These are phyloP conservation scores for Fraxinus greggii DNA, from an alignment of 305 asterid species.

Conservation along the genomic window DNA sequence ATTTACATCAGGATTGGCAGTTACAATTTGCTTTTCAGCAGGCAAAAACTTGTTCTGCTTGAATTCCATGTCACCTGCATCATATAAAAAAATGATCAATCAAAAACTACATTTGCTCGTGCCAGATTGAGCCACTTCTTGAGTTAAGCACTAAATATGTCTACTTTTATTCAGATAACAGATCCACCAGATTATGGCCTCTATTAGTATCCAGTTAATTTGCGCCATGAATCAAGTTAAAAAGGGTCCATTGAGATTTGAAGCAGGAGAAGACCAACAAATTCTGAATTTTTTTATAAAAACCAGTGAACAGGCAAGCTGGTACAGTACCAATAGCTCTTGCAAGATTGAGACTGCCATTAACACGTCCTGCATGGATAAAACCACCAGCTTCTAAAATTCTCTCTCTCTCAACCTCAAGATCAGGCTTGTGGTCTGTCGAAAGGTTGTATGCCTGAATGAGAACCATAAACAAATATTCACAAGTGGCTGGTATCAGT, in stretches of 20 bases:
- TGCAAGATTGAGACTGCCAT: conserved; percentile 87
- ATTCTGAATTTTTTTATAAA: too few relatives aligned
- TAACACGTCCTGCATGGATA: conserved; percentile 90
- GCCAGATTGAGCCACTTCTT: background rate
- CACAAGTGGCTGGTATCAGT: conserved; percentile 11
- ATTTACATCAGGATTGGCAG: conserved; percentile 91
- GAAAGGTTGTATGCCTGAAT: conserved; percentile 84
- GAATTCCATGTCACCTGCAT: conserved; percentile 96
- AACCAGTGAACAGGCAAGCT: background rate
- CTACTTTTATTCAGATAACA: background rate
- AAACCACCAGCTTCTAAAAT: conserved; percentile 88
- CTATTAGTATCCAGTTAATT: background rate
- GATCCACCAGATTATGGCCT: background rate
- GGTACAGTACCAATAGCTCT: conserved; percentile 74
- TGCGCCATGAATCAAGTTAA: background rate
- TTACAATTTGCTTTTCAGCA: conserved; percentile 81
- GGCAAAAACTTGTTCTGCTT: conserved; percentile 92
- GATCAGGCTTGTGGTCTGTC: conserved; percentile 92
- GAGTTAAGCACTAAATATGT: background rate
- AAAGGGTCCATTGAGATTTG: background rate
- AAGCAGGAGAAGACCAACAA: background rate
- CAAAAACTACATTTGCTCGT: background rate
- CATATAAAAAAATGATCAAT: conserved; percentile 6
- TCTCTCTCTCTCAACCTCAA: conserved; percentile 84
- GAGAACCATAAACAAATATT: conserved; percentile 11